phyloP scores from a whole-genome alignment of 371 early-diverging fungal species.

The Mucor velutinosus region DNA sequence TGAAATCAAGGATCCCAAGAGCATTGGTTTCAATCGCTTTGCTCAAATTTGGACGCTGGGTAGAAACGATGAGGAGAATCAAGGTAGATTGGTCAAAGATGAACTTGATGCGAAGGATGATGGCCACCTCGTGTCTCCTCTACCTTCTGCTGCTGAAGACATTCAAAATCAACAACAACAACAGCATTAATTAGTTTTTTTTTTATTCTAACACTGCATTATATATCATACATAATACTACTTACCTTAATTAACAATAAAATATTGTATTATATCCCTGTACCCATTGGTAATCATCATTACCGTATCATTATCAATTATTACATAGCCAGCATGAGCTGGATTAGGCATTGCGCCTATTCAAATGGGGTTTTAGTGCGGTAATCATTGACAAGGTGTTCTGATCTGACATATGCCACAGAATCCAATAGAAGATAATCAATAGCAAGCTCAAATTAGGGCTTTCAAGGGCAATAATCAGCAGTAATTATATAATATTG shows the following conservation, averaged over 20 bases:
- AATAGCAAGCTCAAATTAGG: no score
- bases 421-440: no score
- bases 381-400: no score
- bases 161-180: not conserved
- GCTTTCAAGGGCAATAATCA: no score
- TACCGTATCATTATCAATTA: not conserved
- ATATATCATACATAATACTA: not conserved
- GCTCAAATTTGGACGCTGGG: conserved; percentile 66
- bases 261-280: not conserved
- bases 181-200: not conserved
- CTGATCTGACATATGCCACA: no score
- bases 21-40: conserved; percentile 48
- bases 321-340: not conserved
- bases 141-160: not conserved
- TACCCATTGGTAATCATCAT: not conserved
- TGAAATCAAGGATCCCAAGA: conserved; percentile 56
- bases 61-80: conserved; percentile 22
- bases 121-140: not conserved
- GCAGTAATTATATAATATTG: no score
- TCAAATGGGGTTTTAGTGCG: no score
- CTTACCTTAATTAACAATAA: not conserved
- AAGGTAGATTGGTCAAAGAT: conserved; percentile 39
- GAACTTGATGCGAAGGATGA: conserved; percentile 17
- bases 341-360: no score
- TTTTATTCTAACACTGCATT: not conserved